Conservation (phyloP, 768 basidiomycete species). For the Hygrophoropsis aurantiaca region DNA sequence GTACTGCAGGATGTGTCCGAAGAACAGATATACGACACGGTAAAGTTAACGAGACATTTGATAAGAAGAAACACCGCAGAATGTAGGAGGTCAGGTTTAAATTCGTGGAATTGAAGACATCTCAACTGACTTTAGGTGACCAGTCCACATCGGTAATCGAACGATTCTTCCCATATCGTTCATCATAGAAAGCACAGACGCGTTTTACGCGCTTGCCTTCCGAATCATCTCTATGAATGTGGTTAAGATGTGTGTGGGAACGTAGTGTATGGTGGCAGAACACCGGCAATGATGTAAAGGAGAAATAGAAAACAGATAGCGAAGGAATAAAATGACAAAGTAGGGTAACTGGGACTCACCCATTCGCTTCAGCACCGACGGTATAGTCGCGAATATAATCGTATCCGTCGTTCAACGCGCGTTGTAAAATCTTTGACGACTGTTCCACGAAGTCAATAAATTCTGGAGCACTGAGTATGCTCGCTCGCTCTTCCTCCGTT, state of each 20-base stretch:
- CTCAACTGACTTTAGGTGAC: slow-evolving; percentile 88
- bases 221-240: slow-evolving; percentile 90
- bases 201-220: slow-evolving; percentile 88
- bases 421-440: slow-evolving; percentile 92
- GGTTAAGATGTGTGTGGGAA: slow-evolving; percentile 4
- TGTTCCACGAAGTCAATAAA: slow-evolving; percentile 94
- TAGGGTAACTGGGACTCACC: slow-evolving; percentile 50
- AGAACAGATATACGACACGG: too few relatives aligned
- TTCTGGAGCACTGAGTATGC: slow-evolving; percentile 84
- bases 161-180: slow-evolving; percentile 86
- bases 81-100: too few relatives aligned
- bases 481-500: slow-evolving; percentile 79
- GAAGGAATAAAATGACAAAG: not conserved
- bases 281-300: slow-evolving; percentile 1
- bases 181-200: slow-evolving; percentile 94
- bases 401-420: slow-evolving; percentile 92
- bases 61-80: too few relatives aligned
- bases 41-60: slow-evolving; percentile 1
- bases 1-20: slow-evolving; percentile 68
- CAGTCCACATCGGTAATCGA: slow-evolving; percentile 97
- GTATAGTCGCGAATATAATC: slow-evolving; percentile 98
- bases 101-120: too few relatives aligned
- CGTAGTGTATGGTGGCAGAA: too few relatives aligned
- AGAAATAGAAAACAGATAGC: not conserved
- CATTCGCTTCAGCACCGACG: slow-evolving; percentile 80